Base-by-base conservation (phyloP, 2,329 filamentous ascomycete species). In the Shiraia sp. region DNA sequence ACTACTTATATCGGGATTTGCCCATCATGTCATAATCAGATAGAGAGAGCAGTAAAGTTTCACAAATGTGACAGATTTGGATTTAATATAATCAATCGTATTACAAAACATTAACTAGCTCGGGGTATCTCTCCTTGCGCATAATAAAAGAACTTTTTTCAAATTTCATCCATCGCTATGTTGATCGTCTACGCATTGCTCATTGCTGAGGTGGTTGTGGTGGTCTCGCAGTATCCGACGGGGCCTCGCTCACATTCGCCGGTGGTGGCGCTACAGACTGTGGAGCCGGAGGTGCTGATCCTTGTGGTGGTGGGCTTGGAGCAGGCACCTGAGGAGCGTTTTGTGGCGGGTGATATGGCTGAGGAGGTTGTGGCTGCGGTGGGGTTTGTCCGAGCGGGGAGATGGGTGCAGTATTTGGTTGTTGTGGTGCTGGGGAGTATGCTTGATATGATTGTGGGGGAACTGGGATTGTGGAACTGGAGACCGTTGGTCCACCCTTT, bases 401-500 rank as follows among this genome's bases (percentile, higher is more conserved):
- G 16, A 29, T 25, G 6, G 38, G 12, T 7, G 25, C 14, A 4
- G n/a, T 17, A 4, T 37, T 16, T 10, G 22, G 22, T 19, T 40
- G 30, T n/a, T 31, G 27, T 31, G 19, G 27, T 22, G 31, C 13
- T 7, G n/a, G n/a, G n/a, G n/a, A n/a, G n/a, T n/a, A n/a, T n/a
- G n/a, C n/a, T n/a, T n/a, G n/a, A n/a, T n/a, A n/a, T n/a, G n/a
- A n/a, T n/a, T n/a, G n/a, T n/a, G 16, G 32, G 27, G 36, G 36
- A 24, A 24, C 15, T 0, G 46, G 42, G 8, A 52, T 33, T 1
- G 55, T 43, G 8, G 46, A 42, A 3, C 45, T 34, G 8, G 53
- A 51, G 2, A 51, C 44, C 2, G 44, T 24, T 1, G 49, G 44
- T 2, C 44, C 47, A 8, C 47, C 47, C 33, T 61, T 61, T 0